Base-by-base conservation (phyloP, 257 asterid genomes). In the Capsicum pubescens region DNA sequence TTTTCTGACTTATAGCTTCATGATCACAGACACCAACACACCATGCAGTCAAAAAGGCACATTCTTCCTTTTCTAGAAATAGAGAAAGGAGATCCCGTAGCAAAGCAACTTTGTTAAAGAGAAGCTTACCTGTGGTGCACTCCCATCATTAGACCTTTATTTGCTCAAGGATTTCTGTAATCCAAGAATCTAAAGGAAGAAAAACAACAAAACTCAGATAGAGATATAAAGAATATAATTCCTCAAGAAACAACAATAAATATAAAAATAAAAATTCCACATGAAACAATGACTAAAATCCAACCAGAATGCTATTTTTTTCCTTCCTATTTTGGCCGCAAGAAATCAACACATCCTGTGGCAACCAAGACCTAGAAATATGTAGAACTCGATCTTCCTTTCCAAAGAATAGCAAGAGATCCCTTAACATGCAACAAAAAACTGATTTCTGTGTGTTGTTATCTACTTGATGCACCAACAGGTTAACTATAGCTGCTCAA, bases 131-230 rank as follows among this genome's bases (percentile, higher is more conserved):
- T 94, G 98, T 78, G 98, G 98, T 5, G 95, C 89, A 87, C 88
- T 93, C 90, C 97, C 99, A 84, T 91, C 97, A 89, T 90, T 90
- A 67, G 98, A 86, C 90, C 95, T 93, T 91, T 91, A 97, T 87
- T 97, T 97, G 91, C 98, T 91, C 88, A 97, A 89, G 90, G 96
- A 85, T 86, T 97, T 98, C 89, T 95, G 99, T 86, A 97, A 87
- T 72, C 98, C 91, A 83, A 97, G 97, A 92, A 97, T 93, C 99
- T 94, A 85, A 87, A 90, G 81, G 74, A 86, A 79, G 83, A 82
- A 64, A 71, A 89, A 74, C 58, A 71, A 9, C 39, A n/a, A 71
- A 46, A n/a, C 13, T 46, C 12, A n/a, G 80, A 46, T 21, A 35
- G 61, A 50, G 66, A 46, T n/a, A 46, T 19, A 46, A 46, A 52